A percentile compares a stretch with the other conserved stretches of the same genome.
Conservation (phyloP, 148 eudicot species). For the Rhododendron vialii region DNA sequence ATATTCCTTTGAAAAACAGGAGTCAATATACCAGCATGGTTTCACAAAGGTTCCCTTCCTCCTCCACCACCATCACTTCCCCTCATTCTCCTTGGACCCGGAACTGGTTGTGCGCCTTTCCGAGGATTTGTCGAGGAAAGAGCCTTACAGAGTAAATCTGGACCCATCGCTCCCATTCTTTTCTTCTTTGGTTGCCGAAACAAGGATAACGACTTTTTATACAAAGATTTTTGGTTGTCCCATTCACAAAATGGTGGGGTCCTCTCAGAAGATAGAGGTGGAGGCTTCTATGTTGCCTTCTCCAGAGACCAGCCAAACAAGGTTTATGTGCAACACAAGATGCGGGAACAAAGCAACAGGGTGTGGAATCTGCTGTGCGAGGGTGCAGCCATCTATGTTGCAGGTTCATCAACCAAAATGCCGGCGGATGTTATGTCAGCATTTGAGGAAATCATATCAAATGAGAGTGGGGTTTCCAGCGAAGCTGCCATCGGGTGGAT, state of each 20-base stretch:
- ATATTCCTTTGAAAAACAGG: slow-evolving; percentile 30
- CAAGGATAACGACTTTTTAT: slow-evolving; percentile 60
- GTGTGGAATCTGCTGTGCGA: slow-evolving; percentile 57
- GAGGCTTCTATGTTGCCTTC: slow-evolving; percentile 86
- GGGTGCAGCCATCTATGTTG: slow-evolving; percentile 72
- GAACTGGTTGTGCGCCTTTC: slow-evolving; percentile 96
- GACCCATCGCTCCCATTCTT: slow-evolving; percentile 60
- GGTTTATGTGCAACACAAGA: slow-evolving; percentile 87
- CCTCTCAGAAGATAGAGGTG: slow-evolving; percentile 74
- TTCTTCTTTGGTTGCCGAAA: slow-evolving; percentile 93
- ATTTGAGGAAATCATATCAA: slow-evolving; percentile 70
- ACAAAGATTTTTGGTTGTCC: slow-evolving; percentile 67
- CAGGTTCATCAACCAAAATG: slow-evolving; percentile 90
- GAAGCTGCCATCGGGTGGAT: slow-evolving; percentile 75
- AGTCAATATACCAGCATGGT: slow-evolving; percentile 68
- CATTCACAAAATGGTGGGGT: slow-evolving; percentile 56
- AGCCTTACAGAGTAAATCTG: slow-evolving; percentile 42
- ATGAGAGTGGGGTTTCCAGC: slow-evolving; percentile 53
- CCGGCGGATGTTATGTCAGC: slow-evolving; percentile 73
- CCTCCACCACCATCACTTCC: slow-evolving; percentile 81
- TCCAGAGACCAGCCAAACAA: slow-evolving; percentile 79
- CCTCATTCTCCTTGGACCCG: slow-evolving; percentile 89
- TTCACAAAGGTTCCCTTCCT: slow-evolving; percentile 77
- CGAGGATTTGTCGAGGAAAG: slow-evolving; percentile 80
- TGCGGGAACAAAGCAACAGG: slow-evolving; percentile 52